Conservation (phyloP, 352 stramenopile species). For the Globisporangium perplexum region DNA sequence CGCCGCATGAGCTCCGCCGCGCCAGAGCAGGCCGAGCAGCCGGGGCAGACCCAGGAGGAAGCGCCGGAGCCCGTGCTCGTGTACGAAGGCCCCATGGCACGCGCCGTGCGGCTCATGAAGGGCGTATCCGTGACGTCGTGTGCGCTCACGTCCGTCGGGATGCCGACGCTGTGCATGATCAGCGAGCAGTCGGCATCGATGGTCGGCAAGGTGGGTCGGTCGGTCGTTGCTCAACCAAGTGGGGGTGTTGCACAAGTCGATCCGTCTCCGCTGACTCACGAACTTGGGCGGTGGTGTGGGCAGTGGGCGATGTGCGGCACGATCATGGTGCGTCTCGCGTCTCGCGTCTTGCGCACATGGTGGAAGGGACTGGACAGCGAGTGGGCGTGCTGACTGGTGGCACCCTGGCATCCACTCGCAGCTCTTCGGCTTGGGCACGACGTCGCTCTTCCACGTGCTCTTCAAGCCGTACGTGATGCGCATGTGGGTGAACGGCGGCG, state of each 20-base stretch:
- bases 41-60: too few species aligned
- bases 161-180: constrained; percentile 69
- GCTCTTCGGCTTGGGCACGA: constrained; percentile 79
- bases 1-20: neutral
- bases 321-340: constrained; percentile 57
- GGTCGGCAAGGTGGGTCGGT: constrained; percentile 50
- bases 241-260: too few species aligned
- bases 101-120: constrained; percentile 82
- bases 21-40: neutral
- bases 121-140: constrained; percentile 83
- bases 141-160: constrained; percentile 71
- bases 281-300: neutral
- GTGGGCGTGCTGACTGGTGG: neutral
- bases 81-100: constrained; percentile 67
- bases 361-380: too few species aligned
- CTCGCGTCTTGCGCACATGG: too few species aligned
- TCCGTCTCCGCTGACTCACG: too few species aligned
- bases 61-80: constrained; percentile 24
- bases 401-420: constrained; percentile 1
- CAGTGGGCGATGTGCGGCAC: constrained; percentile 86
- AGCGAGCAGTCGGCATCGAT: constrained; percentile 68
- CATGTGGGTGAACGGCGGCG: constrained; percentile 53
- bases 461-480: constrained; percentile 85
- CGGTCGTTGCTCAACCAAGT: too few species aligned
- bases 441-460: constrained; percentile 76